These are phyloP conservation scores for Vitis labrusca DNA, from an alignment of 164 flowering plant species.

Conservation along the genomic window DNA sequence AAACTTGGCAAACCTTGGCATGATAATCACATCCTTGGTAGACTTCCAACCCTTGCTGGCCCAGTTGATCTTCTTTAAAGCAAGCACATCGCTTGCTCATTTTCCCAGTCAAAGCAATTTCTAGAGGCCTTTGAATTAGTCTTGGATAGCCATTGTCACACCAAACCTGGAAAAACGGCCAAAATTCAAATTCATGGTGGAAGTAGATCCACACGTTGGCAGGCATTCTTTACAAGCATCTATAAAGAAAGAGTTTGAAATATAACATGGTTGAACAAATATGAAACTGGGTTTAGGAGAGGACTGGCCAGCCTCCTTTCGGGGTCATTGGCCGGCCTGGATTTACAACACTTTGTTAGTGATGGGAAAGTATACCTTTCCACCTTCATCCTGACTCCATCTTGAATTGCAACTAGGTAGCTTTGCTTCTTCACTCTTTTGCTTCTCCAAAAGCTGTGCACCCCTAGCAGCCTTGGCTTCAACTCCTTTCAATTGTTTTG, in stretches of 20 bases:
- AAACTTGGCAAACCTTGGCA: slow-evolving; percentile 56
- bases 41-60: slow-evolving; percentile 67
- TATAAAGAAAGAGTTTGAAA: not conserved
- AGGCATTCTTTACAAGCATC: not conserved
- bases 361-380: slow-evolving; percentile 50
- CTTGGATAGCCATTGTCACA: slow-evolving; percentile 86
- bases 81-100: slow-evolving; percentile 94
- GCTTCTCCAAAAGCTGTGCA: slow-evolving; percentile 85
- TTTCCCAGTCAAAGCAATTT: slow-evolving; percentile 82
- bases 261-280: not conserved
- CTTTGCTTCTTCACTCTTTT: slow-evolving; percentile 82
- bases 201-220: not conserved
- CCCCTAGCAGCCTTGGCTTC: slow-evolving; percentile 95
- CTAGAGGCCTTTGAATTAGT: slow-evolving; percentile 79
- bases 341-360: too few species aligned
- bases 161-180: slow-evolving; percentile 64
- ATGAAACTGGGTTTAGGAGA: too few species aligned
- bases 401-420: slow-evolving; percentile 75
- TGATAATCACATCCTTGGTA: slow-evolving; percentile 72
- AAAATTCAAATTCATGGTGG: not conserved
- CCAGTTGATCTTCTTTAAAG: slow-evolving; percentile 63
- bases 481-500: slow-evolving; percentile 80
- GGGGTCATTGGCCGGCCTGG: too few species aligned
- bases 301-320: too few species aligned
- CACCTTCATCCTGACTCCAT: slow-evolving; percentile 96